Evolutionary conservation across 345 rosid species (phyloP).

Genomic region (Corchorus capsularis): DNA sequence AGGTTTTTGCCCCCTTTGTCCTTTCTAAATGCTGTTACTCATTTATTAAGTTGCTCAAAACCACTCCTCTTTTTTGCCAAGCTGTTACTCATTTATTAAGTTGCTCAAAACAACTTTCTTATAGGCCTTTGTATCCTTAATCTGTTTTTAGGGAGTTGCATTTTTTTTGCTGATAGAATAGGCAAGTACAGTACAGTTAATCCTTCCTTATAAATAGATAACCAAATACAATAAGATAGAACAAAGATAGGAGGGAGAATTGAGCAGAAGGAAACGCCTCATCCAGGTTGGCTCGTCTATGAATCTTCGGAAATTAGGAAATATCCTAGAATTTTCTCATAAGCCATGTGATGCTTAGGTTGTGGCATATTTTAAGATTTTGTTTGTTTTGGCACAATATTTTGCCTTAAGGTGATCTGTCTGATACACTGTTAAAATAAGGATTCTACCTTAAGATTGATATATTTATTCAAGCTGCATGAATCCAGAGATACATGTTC

Average conservation of each 20-base stretch:
- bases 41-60: not conserved
- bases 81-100: not conserved
- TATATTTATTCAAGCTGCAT: not conserved
- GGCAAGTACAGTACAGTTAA: not conserved
- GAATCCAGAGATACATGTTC: not conserved
- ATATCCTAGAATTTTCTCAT: not conserved
- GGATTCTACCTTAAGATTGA: not conserved
- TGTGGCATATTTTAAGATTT: not conserved
- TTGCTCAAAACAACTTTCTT: not conserved
- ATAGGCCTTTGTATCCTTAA: not conserved
- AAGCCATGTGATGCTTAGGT: not conserved
- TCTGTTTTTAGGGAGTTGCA: not conserved
- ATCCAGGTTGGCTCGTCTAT: not conserved
- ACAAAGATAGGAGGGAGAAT: not conserved
- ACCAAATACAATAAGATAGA: not conserved
- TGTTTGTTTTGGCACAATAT: not conserved
- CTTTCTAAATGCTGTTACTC: slow-evolving; percentile 6
- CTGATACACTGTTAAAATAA: not conserved
- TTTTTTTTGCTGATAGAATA: not conserved
- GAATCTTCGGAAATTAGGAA: not conserved
- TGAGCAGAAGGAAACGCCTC: not conserved
- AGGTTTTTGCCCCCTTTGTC: slow-evolving; percentile 33
- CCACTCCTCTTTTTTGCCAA: not conserved
- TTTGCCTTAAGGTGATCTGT: not conserved
- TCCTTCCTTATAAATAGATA: not conserved